A percentile compares a stretch with the other conserved stretches of the same genome.
Evolutionary conservation across 139 green algal genomes (phyloP).

Genomic region (Chlorella vulgaris): DNA sequence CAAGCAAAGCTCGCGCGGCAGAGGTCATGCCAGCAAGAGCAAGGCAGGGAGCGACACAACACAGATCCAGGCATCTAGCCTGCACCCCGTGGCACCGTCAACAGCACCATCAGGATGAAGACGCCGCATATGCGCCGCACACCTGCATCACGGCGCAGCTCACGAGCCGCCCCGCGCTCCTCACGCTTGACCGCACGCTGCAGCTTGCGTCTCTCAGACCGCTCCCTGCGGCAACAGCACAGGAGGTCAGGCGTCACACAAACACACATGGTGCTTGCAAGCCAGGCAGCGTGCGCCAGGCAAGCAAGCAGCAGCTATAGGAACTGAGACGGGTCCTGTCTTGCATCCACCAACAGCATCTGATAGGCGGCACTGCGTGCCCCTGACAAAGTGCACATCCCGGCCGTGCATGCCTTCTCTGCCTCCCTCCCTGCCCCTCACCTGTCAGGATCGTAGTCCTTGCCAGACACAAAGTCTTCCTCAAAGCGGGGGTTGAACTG

Average conservation of each 20-base stretch:
- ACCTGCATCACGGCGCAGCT: conserved; percentile 88
- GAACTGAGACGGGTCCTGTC: neutral
- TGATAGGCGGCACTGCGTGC: neutral
- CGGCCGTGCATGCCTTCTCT: neutral
- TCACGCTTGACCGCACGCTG: conserved; percentile 74
- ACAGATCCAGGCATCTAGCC: too few relatives aligned
- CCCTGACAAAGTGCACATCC: too few relatives aligned
- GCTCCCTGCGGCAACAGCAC: conserved; percentile 53
- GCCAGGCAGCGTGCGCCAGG: neutral
- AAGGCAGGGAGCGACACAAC: too few relatives aligned
- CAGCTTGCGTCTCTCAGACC: conserved; percentile 64
- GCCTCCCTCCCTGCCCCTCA: neutral
- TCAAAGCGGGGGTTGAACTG: conserved; percentile 90
- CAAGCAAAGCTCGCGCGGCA: too few relatives aligned
- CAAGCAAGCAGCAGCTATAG: neutral
- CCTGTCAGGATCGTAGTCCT: conserved; percentile 86
- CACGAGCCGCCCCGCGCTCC: conserved; percentile 76
- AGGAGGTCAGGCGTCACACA: neutral
- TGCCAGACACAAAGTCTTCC: conserved; percentile 72
- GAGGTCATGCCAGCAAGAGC: too few relatives aligned
- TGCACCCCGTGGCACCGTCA: too few relatives aligned
- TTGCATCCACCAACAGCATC: too few relatives aligned
- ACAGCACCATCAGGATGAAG: too few relatives aligned
- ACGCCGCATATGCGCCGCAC: too few relatives aligned
- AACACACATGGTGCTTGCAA: neutral